Conservation (phyloP, 2,329 filamentous ascomycete species). For the Phaeoacremonium minimum region DNA sequence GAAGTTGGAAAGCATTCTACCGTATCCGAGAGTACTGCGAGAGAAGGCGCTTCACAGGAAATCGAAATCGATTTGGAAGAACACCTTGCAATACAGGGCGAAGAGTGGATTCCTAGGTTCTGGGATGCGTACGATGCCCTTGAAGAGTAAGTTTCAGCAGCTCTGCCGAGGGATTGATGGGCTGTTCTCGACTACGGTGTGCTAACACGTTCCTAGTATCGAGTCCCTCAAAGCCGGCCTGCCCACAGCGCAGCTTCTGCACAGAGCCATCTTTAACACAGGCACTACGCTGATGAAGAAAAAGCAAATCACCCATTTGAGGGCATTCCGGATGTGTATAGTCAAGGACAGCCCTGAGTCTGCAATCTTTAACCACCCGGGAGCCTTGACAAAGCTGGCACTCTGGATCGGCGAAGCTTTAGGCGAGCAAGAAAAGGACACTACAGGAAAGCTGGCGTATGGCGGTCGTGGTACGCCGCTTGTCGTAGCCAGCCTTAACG, state of each 20-base stretch:
- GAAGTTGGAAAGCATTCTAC: slow-evolving; percentile 71
- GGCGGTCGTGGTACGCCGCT: slow-evolving; percentile 76
- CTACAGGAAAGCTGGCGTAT: slow-evolving; percentile 62
- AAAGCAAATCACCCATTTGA: slow-evolving; percentile 85
- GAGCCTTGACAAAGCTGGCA: slow-evolving; percentile 87
- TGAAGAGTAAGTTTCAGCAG: slow-evolving; percentile 61
- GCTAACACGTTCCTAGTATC: slow-evolving; percentile 51
- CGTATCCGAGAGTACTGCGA: slow-evolving; percentile 21
- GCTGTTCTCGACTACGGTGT: slow-evolving; percentile 39
- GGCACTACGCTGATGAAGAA: slow-evolving; percentile 90
- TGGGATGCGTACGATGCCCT: slow-evolving; percentile 71
- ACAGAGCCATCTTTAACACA: slow-evolving; percentile 88
- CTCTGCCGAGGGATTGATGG: slow-evolving; percentile 15
- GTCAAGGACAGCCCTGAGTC: slow-evolving; percentile 95
- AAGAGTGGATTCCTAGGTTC: slow-evolving; percentile 64
- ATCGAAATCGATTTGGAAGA: slow-evolving; percentile 41
- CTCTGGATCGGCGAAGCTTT: slow-evolving; percentile 94
- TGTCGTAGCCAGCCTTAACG: slow-evolving; percentile 86
- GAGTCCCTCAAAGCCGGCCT: slow-evolving; percentile 72
- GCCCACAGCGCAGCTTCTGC: slow-evolving; percentile 80
- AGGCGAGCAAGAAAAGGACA: slow-evolving; percentile 78
- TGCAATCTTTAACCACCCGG: slow-evolving; percentile 85
- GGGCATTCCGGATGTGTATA: slow-evolving; percentile 90
- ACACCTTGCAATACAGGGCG: slow-evolving; percentile 46
- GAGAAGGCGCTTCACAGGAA: slow-evolving; percentile 27